Evolutionary conservation across 2,329 filamentous ascomycete genomes (phyloP), one percentile per base, ranked within the genome.

Genomic region (Sarocladium kiliense): DNA sequence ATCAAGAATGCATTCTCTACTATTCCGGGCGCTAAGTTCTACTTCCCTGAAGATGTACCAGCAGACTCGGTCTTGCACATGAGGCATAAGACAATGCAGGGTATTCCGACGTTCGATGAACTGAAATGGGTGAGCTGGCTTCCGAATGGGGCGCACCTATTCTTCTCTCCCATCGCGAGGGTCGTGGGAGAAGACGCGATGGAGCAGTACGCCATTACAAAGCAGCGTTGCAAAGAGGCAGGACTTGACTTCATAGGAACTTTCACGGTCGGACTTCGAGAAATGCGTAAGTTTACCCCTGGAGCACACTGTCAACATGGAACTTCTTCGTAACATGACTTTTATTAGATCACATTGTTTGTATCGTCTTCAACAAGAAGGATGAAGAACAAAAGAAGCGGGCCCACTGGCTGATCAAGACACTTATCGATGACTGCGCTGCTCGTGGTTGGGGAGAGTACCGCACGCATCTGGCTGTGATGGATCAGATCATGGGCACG

Each of bases 341-440:
- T 32, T n/a, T 30, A 5, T 42, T 50, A 59, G 58, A 81, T 62
- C 75, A 80, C 61, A 81, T 82, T 56, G 73, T 79, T 2, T 77
- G 77, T 56, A 76, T 82, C 41, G 71, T 81, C 14, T 82, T 77
- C 61, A 72, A 82, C 57, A 68, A 74, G 4, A 68, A 70, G 36
- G 36, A 77, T 32, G 59, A 67, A 0, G 69, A 73, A 1, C 55
- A 55, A 21, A 71, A 75, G 59, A 58, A 67, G 19, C 65, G 68
- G 2, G 66, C 65, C 30, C 57, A 64, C 53, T 61, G 58, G 57
- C 56, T 66, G 11, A 63, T 72, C 58, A 58, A 65, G 3, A 68
- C 68, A 6, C 64, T 74, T 58, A 71, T 74, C 21, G 67, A 69
- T 9, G 71, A 76, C 57, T 73, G 71, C 27, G 74, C 74, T 0